phyloP scores from a whole-genome alignment of 139 green algal genomes.

The Chlamydomonas sphaeroides region DNA sequence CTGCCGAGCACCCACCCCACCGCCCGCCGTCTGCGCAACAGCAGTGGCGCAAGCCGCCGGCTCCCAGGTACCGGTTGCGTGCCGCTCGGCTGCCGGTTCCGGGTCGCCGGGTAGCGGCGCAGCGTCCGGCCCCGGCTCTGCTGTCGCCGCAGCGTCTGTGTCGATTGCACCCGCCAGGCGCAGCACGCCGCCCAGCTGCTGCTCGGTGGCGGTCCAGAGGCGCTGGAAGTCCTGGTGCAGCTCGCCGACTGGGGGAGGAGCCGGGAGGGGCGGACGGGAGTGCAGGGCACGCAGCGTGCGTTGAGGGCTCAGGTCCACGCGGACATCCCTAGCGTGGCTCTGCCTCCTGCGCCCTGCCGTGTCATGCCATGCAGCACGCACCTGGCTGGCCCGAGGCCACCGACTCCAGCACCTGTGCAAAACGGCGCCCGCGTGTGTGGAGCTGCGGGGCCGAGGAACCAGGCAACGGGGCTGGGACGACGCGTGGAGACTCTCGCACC shows the following conservation, averaged over 20 bases:
- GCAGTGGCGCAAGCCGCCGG: no score
- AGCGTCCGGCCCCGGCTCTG: no score
- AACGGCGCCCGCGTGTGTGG: constrained; percentile 3
- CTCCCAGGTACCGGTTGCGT: background rate
- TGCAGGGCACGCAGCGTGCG: background rate
- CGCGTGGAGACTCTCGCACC: no score
- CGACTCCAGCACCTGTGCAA: background rate
- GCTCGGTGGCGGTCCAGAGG: constrained; percentile 4
- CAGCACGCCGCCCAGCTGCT: constrained; percentile 18
- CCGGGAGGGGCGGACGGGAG: no score
- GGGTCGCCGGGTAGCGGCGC: no score
- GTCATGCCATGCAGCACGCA: background rate
- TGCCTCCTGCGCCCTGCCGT: background rate
- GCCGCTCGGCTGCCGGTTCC: background rate
- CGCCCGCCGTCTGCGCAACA: no score
- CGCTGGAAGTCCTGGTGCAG: constrained; percentile 5
- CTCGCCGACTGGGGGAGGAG: background rate
- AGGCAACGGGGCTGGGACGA: no score
- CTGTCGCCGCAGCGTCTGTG: no score
- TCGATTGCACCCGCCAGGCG: constrained; percentile 1
- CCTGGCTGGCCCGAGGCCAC: constrained; percentile 10
- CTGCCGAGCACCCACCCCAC: background rate
- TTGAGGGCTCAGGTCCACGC: background rate
- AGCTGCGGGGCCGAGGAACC: no score
- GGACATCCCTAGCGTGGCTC: background rate